phyloP scores from a whole-genome alignment of 306 rosid genomes.

The Cyamopsis tetragonoloba region DNA sequence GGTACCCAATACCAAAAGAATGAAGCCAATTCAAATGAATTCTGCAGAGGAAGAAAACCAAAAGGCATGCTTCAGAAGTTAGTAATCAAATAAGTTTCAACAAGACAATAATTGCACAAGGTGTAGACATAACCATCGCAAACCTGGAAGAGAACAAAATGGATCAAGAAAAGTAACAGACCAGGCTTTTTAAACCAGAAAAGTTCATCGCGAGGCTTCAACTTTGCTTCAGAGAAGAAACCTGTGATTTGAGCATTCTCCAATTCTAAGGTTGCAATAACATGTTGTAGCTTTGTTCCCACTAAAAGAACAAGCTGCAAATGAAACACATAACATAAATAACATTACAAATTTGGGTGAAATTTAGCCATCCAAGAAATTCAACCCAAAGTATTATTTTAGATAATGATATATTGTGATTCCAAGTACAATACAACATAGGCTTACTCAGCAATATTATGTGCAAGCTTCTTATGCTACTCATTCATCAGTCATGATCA shows the following conservation, averaged over 20 bases:
- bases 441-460: not conserved
- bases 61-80: not conserved
- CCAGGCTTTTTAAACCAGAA: conserved; percentile 84
- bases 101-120: not conserved
- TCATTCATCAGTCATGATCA: not conserved
- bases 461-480: not conserved
- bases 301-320: conserved; percentile 69
- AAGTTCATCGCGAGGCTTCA: conserved; percentile 74
- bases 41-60: conserved; percentile 41
- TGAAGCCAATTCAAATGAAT: conserved; percentile 77
- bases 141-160: conserved; percentile 78
- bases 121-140: not conserved
- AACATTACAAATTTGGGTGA: not conserved
- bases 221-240: conserved; percentile 35
- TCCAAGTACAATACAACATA: not conserved
- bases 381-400: not conserved
- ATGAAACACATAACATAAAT: conserved; percentile 9
- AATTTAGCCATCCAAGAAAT: not conserved
- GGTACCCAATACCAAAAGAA: conserved; percentile 84
- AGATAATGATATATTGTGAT: not conserved
- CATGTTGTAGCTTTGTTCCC: conserved; percentile 69
- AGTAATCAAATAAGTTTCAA: not conserved
- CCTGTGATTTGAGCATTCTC: conserved; percentile 62
- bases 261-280: conserved; percentile 63
- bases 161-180: conserved; percentile 66